phyloP scores from a whole-genome alignment of 2,329 filamentous ascomycete species.

The Fusarium sp. region DNA sequence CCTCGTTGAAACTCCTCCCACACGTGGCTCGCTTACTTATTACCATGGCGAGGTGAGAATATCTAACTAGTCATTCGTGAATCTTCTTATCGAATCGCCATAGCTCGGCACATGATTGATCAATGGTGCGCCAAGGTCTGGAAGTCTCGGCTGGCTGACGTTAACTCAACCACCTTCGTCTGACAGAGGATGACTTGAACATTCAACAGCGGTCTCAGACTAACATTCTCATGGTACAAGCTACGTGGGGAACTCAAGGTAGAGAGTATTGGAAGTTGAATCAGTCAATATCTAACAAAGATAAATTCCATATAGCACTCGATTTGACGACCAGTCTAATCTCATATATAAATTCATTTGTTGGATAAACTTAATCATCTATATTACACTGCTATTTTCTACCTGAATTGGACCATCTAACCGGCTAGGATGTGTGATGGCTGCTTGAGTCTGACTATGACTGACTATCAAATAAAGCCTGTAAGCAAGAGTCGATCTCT shows the following conservation, averaged over 20 bases:
- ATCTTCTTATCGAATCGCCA: neutral
- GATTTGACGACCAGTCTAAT: neutral
- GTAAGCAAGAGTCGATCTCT: slow-evolving; percentile 11
- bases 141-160: neutral
- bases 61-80: neutral
- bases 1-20: neutral
- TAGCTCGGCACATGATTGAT: neutral
- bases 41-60: neutral
- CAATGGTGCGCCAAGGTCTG: neutral
- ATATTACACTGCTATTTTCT: slow-evolving; percentile 9
- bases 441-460: slow-evolving; percentile 32
- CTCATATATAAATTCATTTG: neutral
- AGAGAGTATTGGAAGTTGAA: neutral
- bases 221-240: neutral
- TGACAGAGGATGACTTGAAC: neutral
- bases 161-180: neutral
- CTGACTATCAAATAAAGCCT: slow-evolving; percentile 10
- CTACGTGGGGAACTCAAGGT: neutral
- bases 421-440: slow-evolving; percentile 19
- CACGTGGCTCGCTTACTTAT: neutral
- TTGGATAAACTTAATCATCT: slow-evolving; percentile 3
- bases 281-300: neutral
- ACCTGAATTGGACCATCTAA: slow-evolving; percentile 25
- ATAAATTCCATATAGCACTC: neutral
- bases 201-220: neutral